These are phyloP conservation scores for Geum urbanum DNA, from an alignment of 306 rosid species.

Conservation along the genomic window DNA sequence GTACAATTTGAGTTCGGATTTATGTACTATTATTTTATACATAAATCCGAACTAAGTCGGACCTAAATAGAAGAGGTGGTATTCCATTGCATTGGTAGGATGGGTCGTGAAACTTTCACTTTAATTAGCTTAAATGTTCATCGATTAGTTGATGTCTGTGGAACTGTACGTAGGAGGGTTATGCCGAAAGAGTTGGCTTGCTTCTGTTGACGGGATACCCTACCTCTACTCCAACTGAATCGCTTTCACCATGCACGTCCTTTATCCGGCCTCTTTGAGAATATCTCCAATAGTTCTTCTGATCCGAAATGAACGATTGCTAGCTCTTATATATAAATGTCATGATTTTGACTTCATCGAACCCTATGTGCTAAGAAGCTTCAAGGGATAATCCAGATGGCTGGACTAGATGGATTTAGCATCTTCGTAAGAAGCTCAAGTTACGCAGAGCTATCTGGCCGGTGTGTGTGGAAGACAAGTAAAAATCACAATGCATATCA, in stretches of 20 bases:
- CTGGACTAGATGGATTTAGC: neutral
- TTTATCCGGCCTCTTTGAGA: neutral
- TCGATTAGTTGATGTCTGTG: neutral
- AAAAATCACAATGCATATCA: neutral
- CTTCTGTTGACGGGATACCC: no score
- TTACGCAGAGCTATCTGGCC: neutral
- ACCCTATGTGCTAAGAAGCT: neutral
- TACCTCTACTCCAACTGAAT: neutral
- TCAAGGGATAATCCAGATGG: neutral
- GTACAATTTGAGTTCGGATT: no score
- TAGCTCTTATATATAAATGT: neutral
- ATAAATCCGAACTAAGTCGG: no score
- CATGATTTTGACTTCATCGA: neutral
- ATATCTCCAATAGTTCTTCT: neutral
- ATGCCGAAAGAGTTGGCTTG: no score
- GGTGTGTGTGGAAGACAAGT: neutral
- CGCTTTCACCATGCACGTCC: neutral
- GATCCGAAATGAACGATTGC: neutral
- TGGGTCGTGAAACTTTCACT: no score
- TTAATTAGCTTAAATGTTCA: neutral
- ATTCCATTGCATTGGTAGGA: no score
- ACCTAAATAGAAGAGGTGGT: no score
- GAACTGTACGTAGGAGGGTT: no score
- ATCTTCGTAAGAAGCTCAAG: neutral
- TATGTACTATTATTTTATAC: no score